phyloP scores from a whole-genome alignment of 495 filamentous ascomycete species.

The Astrocystis sublimbata region DNA sequence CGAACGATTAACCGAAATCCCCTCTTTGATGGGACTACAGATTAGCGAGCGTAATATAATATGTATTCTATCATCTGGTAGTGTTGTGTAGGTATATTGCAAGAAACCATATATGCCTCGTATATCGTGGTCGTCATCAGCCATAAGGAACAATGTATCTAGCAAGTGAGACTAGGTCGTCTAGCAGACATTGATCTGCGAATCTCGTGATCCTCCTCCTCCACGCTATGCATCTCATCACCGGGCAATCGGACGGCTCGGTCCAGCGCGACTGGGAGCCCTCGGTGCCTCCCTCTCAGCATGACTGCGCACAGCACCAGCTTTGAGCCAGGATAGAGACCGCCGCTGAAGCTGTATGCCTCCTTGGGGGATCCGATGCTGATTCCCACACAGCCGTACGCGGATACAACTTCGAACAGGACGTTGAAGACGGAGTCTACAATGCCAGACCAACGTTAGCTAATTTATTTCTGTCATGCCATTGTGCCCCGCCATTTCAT shows the following conservation, averaged over 20 bases:
- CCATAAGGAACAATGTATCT: background rate
- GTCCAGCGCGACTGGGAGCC: constrained; percentile 79
- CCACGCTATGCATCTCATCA: constrained; percentile 50
- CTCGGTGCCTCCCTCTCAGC: constrained; percentile 75
- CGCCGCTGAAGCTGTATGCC: constrained; percentile 71
- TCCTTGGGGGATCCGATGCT: constrained; percentile 67
- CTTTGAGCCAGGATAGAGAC: constrained; percentile 71
- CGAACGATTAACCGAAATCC: too few species aligned
- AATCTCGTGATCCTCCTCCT: constrained; percentile 45
- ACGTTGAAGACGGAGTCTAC: constrained; percentile 72
- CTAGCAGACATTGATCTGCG: constrained; percentile 40
- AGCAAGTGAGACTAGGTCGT: constrained; percentile 24
- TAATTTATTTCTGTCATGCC: background rate
- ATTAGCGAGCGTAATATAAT: too few species aligned
- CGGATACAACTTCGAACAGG: constrained; percentile 80
- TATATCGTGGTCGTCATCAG: constrained; percentile 9
- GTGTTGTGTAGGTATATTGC: too few species aligned
- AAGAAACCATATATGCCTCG: background rate
- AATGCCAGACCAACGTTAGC: background rate
- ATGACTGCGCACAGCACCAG: constrained; percentile 76
- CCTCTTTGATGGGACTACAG: too few species aligned
- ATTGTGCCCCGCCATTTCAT: background rate
- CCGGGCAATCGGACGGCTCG: constrained; percentile 72
- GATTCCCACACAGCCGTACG: constrained; percentile 85
- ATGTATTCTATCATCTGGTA: too few species aligned